phyloP scores from a whole-genome alignment of 148 eudicot species.

The Rhododendron williamsianum region DNA sequence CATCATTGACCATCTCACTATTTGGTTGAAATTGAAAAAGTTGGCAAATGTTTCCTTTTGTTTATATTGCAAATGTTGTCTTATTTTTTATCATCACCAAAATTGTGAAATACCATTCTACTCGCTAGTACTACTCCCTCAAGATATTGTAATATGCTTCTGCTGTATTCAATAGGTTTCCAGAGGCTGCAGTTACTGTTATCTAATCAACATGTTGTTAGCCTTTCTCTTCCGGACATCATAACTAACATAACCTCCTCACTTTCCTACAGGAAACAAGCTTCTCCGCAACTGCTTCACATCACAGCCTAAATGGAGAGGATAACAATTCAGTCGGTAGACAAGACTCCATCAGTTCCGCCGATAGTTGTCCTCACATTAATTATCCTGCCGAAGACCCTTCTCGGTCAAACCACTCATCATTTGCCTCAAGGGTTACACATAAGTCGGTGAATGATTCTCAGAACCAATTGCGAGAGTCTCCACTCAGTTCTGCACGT shows the following conservation, averaged over 20 bases:
- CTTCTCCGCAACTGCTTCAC: constrained; percentile 49
- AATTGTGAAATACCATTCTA: background rate
- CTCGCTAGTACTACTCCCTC: background rate
- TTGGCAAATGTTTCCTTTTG: background rate
- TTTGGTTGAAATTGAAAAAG: constrained; percentile 1
- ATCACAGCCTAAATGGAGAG: constrained; percentile 31
- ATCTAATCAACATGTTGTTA: background rate
- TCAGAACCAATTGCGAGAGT: constrained; percentile 12
- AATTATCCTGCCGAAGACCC: constrained; percentile 24
- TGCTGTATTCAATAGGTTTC: background rate
- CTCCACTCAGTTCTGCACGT: constrained; percentile 18
- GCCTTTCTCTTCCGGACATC: background rate
- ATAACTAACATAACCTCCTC: constrained; percentile 12
- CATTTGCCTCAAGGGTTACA: constrained; percentile 25
- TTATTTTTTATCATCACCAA: background rate
- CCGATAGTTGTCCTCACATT: constrained; percentile 29
- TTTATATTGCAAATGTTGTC: background rate
- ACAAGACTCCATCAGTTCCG: constrained; percentile 38
- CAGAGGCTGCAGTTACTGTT: background rate
- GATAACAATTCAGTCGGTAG: constrained; percentile 26
- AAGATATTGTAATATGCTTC: background rate
- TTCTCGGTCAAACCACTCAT: constrained; percentile 31
- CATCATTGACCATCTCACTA: background rate
- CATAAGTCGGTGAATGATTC: constrained; percentile 14
- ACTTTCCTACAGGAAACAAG: constrained; percentile 47